Evolutionary conservation across 2,329 filamentous ascomycete genomes (phyloP), one percentile per base, ranked within the genome.

Genomic region (Colletotrichum ledebouriae): DNA sequence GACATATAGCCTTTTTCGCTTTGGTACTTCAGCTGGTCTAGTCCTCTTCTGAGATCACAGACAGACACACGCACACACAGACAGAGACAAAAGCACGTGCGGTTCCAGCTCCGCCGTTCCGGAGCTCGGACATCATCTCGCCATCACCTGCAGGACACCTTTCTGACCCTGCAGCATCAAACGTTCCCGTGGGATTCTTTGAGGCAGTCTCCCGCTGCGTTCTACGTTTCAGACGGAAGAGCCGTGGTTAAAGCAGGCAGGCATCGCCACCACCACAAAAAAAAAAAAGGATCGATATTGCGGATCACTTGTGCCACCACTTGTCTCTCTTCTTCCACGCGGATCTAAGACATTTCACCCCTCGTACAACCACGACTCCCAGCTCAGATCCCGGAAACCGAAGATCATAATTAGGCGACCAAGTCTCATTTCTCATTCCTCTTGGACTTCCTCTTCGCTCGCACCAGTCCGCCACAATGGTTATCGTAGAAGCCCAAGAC

Each of bases 161-260:
- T 58, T 50, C 20, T 39, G n/a, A 22, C 37, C 17, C 59, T 65
- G 61, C 55, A 44, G 53, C 46, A 29, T 15, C 41, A 39, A 65
- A 49, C 57, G 53, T 65, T 29, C 15, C 22, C 37, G 12, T 20
- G 39, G 53, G 47, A 34, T 17, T 33, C 33, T 42, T 63, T 10
- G 29, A 20, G 15, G 33, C 46, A 33, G 12, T 6, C 41, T 52
- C 33, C 46, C 60, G 53, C 39, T 17, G 53, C 55, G 47, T 47
- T 59, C 47, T 55, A 33, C 46, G 65, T 65, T 68, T 68, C 60
- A 55, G 49, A 59, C 25, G 17, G 44, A 52, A 41, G n/a, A 58
- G 33, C 29, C 39, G 49, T 56, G 47, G 20, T 50, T 13, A 9
- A 4, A 42, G 29, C 29, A 6, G 13, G 13, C 37, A 15, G 25